phyloP scores from a whole-genome alignment of 2,329 filamentous ascomycete genomes.

The Aspergillus felis region DNA sequence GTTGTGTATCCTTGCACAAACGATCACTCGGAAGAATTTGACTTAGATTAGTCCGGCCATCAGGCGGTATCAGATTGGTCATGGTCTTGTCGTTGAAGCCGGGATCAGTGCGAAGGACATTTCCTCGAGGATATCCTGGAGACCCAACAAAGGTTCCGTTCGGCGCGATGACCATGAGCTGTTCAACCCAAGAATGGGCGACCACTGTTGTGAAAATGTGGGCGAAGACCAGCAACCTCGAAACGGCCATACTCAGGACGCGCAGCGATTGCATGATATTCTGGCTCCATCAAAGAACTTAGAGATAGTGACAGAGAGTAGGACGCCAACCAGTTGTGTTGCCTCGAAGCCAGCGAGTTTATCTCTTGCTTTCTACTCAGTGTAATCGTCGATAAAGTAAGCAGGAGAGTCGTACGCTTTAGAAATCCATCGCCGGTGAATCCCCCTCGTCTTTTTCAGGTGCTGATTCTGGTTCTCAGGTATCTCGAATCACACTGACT shows the following conservation, averaged over 20 bases:
- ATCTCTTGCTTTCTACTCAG: constrained; percentile 3
- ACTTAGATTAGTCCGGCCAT: constrained; percentile 47
- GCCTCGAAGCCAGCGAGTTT: not conserved
- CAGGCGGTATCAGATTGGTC: constrained; percentile 60
- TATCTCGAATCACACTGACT: not conserved
- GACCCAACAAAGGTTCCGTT: constrained; percentile 70
- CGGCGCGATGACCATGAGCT: constrained; percentile 64
- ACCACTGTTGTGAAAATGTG: constrained; percentile 24
- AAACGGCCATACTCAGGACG: not conserved
- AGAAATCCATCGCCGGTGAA: constrained; percentile 1
- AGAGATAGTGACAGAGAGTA: constrained; percentile 2
- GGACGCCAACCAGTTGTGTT: constrained; percentile 15
- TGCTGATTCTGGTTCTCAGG: not conserved
- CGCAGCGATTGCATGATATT: constrained; percentile 3
- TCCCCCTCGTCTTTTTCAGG: not conserved
- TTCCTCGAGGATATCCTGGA: constrained; percentile 72
- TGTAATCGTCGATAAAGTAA: not conserved
- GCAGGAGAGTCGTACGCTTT: not conserved
- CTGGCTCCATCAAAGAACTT: not conserved
- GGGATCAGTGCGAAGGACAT: constrained; percentile 54
- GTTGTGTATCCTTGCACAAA: constrained; percentile 64
- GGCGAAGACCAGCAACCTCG: constrained; percentile 19
- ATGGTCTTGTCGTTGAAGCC: constrained; percentile 58
- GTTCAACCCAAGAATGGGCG: constrained; percentile 81
- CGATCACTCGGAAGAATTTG: constrained; percentile 48